phyloP scores from a whole-genome alignment of 2,329 filamentous ascomycete genomes.

The Juglanconis sp. region DNA sequence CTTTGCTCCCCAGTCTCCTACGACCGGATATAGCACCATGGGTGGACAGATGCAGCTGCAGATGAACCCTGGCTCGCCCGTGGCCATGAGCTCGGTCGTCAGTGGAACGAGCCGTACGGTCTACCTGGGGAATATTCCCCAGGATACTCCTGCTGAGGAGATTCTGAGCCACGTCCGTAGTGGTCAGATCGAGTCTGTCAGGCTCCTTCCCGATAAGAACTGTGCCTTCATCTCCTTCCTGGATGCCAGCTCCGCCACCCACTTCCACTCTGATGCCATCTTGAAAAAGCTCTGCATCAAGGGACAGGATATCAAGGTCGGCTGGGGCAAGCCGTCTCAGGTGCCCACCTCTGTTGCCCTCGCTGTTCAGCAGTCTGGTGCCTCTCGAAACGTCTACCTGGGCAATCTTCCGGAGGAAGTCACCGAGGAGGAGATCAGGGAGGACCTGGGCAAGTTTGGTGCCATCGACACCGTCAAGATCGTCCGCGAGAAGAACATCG shows the following conservation, averaged over 20 bases:
- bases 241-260: conserved; percentile 93
- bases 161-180: conserved; percentile 94
- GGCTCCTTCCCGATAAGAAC: conserved; percentile 96
- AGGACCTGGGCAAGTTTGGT: conserved; percentile 94
- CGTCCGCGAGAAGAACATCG: conserved; percentile 95
- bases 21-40: conserved; percentile 66
- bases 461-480: conserved; percentile 97
- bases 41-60: conserved; percentile 54
- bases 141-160: conserved; percentile 94
- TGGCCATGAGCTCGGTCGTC: conserved; percentile 74
- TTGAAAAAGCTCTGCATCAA: conserved; percentile 99
- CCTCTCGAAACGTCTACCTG: conserved; percentile 94
- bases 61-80: conserved; percentile 67
- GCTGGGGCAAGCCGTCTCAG: conserved; percentile 98
- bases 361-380: conserved; percentile 94
- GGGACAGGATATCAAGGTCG: conserved; percentile 98
- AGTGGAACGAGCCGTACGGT: conserved; percentile 94
- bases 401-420: conserved; percentile 91
- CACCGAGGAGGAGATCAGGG: conserved; percentile 84
- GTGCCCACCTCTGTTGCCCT: conserved; percentile 97
- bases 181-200: conserved; percentile 98
- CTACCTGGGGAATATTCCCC: conserved; percentile 97
- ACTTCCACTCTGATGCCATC: conserved; percentile 99
- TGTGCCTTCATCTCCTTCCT: conserved; percentile 99
- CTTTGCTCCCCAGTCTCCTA: conserved; percentile 82